Evolutionary conservation across 352 stramenopile species (phyloP).

Genomic region (Pythium chondricola): DNA sequence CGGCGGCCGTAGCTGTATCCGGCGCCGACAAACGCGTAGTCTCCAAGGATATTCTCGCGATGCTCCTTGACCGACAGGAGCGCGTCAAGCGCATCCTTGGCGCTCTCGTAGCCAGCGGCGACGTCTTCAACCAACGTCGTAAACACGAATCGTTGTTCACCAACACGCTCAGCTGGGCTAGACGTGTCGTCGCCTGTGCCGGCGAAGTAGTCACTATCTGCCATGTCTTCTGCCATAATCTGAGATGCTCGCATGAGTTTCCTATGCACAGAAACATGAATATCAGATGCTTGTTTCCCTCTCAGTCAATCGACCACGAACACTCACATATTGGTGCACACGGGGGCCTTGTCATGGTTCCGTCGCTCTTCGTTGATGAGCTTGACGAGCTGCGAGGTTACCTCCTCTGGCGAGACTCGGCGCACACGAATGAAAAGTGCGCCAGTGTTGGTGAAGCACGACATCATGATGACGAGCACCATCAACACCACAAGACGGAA

Average conservation of each 20-base stretch:
- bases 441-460: neutral
- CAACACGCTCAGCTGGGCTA: slow-evolving; percentile 39
- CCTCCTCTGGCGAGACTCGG: slow-evolving; percentile 5
- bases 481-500: slow-evolving; percentile 3
- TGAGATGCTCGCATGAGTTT: slow-evolving; percentile 21
- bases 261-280: slow-evolving; percentile 5
- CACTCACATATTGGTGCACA: slow-evolving; percentile 21
- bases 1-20: slow-evolving; percentile 17
- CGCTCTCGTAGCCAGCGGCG: slow-evolving; percentile 19
- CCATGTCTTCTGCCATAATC: slow-evolving; percentile 23
- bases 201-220: slow-evolving; percentile 19
- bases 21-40: slow-evolving; percentile 17
- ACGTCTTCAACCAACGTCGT: slow-evolving; percentile 28
- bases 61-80: slow-evolving; percentile 23
- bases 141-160: slow-evolving; percentile 32
- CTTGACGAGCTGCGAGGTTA: slow-evolving; percentile 16
- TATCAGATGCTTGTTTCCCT: neutral
- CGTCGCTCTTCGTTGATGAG: slow-evolving; percentile 20
- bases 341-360: slow-evolving; percentile 9
- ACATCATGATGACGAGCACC: slow-evolving; percentile 6
- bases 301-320: neutral
- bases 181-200: slow-evolving; percentile 42
- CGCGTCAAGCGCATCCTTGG: slow-evolving; percentile 16
- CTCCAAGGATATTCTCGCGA: slow-evolving; percentile 22
- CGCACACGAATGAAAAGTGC: slow-evolving; percentile 20